These are phyloP conservation scores for Lagerstroemia fauriei DNA, from an alignment of 441 rosid species.

Conservation along the genomic window DNA sequence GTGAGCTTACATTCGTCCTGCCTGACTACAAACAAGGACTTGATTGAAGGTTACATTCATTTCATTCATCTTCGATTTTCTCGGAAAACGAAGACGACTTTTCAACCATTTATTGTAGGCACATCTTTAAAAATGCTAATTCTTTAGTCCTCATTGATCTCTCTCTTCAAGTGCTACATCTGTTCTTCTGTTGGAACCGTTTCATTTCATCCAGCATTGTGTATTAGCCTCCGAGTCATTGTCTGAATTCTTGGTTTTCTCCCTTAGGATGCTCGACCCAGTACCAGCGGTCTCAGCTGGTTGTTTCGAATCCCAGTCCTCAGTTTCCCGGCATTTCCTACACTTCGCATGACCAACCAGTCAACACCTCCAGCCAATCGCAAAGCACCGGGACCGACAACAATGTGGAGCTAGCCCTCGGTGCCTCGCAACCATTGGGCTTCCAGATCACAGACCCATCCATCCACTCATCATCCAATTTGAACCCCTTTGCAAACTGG, in stretches of 20 bases:
- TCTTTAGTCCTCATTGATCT: neutral
- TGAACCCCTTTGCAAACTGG: slow-evolving; percentile 86
- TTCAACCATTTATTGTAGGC: neutral
- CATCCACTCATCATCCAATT: slow-evolving; percentile 45
- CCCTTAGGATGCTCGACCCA: slow-evolving; percentile 20
- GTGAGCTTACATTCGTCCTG: no score
- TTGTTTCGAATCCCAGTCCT: slow-evolving; percentile 53
- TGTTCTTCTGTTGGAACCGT: neutral
- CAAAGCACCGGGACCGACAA: slow-evolving; percentile 47
- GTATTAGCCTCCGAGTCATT: neutral
- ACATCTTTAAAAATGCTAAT: neutral
- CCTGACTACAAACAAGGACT: neutral
- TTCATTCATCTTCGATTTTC: neutral
- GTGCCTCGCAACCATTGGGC: slow-evolving; percentile 65
- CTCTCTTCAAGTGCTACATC: neutral
- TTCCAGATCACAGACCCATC: slow-evolving; percentile 55
- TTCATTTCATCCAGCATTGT: neutral
- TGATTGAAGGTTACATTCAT: neutral
- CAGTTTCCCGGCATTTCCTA: slow-evolving; percentile 47
- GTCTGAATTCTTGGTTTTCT: neutral
- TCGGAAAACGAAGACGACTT: neutral
- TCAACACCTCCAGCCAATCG: slow-evolving; percentile 47
- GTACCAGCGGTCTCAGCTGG: slow-evolving; percentile 62
- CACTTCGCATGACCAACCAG: slow-evolving; percentile 50
- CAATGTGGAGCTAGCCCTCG: slow-evolving; percentile 71